Conservation (phyloP, 257 asterid genomes). For the Lycium barbarum region DNA sequence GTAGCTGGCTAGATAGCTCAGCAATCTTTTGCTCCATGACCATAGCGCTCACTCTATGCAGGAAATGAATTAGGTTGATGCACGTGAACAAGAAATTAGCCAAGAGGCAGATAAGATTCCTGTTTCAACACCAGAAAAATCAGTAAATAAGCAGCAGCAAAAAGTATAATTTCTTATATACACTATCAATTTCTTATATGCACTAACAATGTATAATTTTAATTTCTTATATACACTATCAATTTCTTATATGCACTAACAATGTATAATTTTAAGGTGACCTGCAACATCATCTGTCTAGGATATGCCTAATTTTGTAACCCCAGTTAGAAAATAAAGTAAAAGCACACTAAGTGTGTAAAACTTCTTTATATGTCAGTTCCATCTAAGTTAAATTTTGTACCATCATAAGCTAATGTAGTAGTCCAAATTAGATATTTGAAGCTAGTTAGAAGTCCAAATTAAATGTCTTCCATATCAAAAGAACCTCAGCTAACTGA, state of each 20-base stretch:
- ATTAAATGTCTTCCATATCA: constrained; percentile 31
- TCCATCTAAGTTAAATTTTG: neutral
- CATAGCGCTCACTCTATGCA: too few relatives aligned
- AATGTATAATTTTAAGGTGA: neutral
- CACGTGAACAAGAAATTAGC: too few relatives aligned
- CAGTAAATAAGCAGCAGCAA: too few relatives aligned
- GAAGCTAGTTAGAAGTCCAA: neutral
- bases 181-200: too few relatives aligned
- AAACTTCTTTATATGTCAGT: neutral
- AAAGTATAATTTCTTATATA: too few relatives aligned
- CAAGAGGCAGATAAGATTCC: too few relatives aligned
- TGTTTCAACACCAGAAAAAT: too few relatives aligned
- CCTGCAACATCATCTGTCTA: too few relatives aligned
- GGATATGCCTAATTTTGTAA: neutral
- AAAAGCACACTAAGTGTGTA: neutral
- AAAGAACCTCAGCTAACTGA: constrained; percentile 52
- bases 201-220: neutral
- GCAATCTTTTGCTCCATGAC: too few relatives aligned
- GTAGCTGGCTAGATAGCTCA: too few relatives aligned
- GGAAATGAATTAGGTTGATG: too few relatives aligned
- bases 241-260: neutral
- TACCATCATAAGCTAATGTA: neutral
- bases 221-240: neutral
- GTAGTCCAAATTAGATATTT: too few relatives aligned
- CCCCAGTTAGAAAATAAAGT: neutral